Conservation (phyloP, 192 early-diverging fungal genomes). For the Rhizophagus sp. region DNA sequence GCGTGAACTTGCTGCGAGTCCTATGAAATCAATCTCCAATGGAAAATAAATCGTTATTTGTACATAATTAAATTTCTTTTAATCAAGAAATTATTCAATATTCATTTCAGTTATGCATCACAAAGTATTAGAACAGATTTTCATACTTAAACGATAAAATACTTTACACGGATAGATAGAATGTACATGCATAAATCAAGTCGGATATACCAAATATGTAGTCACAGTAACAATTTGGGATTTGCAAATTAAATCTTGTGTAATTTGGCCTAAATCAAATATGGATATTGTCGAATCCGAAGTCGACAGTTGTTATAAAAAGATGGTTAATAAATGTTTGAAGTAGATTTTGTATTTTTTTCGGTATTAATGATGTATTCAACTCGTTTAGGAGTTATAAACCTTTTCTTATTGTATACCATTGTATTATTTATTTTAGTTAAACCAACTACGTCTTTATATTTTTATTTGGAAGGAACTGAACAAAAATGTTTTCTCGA, state of each 20-base stretch:
- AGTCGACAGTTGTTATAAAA: neutral
- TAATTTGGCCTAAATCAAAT: too few relatives aligned
- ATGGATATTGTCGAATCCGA: neutral
- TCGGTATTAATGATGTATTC: neutral
- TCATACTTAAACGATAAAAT: too few relatives aligned
- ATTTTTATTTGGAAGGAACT: conserved; percentile 90
- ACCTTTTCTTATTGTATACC: neutral
- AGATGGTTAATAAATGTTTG: neutral
- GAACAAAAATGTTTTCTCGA: conserved; percentile 94
- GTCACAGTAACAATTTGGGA: too few relatives aligned
- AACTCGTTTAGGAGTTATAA: neutral
- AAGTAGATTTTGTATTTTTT: neutral
- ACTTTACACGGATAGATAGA: too few relatives aligned
- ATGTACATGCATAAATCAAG: too few relatives aligned
- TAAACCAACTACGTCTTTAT: conserved; percentile 43
- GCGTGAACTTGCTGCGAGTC: conserved; percentile 9
- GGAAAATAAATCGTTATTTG: neutral
- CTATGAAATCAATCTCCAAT: neutral
- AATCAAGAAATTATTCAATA: too few relatives aligned
- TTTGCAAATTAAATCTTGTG: too few relatives aligned
- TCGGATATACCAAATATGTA: too few relatives aligned
- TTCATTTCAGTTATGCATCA: too few relatives aligned
- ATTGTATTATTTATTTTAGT: neutral
- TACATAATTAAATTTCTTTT: too few relatives aligned
- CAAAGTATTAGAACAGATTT: too few relatives aligned